These are phyloP conservation scores for Huntiella abstrusa DNA, from an alignment of 2,329 filamentous ascomycete genomes.

Conservation along the genomic window DNA sequence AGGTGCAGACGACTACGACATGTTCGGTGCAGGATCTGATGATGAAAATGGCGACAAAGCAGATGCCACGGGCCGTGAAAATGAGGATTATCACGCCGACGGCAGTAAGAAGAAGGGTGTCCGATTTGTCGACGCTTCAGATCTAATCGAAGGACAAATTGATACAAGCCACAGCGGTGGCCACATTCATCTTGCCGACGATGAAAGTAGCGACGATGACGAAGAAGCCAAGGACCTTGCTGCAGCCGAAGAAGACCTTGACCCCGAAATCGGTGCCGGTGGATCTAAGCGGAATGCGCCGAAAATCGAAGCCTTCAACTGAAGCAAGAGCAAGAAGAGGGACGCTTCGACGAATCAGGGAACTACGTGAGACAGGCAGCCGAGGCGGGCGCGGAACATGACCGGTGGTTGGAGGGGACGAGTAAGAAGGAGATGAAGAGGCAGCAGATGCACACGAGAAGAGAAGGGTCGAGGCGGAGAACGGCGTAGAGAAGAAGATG, in stretches of 20 bases:
- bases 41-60: conserved; percentile 27
- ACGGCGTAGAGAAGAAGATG: conserved; percentile 56
- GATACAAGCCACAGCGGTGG: conserved; percentile 54
- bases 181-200: conserved; percentile 42
- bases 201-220: conserved; percentile 35
- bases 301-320: conserved; percentile 93
- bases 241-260: conserved; percentile 55
- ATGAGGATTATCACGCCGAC: conserved; percentile 17
- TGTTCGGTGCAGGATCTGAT: conserved; percentile 60
- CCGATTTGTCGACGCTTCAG: conserved; percentile 34
- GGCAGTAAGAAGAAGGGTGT: conserved; percentile 46
- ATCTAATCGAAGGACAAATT: conserved; percentile 62
- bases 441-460: conserved; percentile 77
- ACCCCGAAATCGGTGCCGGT: conserved; percentile 78
- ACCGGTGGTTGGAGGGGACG: conserved; percentile 79
- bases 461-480: conserved; percentile 56
- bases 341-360: conserved; percentile 72
- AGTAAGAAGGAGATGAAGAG: conserved; percentile 86
- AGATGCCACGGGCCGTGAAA: conserved; percentile 15
- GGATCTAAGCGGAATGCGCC: conserved; percentile 85
- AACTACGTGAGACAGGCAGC: conserved; percentile 81
- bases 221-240: conserved; percentile 54
- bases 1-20: conserved; percentile 56
- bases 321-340: conserved; percentile 74
- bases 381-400: conserved; percentile 79